Evolutionary conservation across 176 grass and related monocot genomes (phyloP).

Genomic region (Oryza officinalis): DNA sequence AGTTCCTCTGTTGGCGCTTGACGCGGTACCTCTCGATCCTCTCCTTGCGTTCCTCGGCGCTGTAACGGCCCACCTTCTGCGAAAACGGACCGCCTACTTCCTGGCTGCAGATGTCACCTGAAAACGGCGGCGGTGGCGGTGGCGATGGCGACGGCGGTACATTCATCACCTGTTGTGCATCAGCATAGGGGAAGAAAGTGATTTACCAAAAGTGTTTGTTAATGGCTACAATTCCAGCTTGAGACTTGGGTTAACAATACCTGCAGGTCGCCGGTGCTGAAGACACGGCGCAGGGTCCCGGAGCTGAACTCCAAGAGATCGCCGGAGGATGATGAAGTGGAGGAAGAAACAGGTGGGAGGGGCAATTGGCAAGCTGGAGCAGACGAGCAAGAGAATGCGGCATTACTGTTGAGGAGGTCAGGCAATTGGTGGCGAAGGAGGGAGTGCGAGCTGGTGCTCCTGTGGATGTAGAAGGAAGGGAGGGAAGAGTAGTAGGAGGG

Average conservation of each 20-base stretch:
- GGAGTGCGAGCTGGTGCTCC: slow-evolving; percentile 38
- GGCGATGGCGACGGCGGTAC: not conserved
- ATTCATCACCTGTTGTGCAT: slow-evolving; percentile 55
- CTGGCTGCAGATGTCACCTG: slow-evolving; percentile 39
- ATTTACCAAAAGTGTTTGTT: not conserved
- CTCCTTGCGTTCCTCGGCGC: slow-evolving; percentile 75
- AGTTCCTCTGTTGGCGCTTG: slow-evolving; percentile 90
- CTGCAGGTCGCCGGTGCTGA: slow-evolving; percentile 71
- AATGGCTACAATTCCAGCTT: not conserved
- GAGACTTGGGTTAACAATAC: slow-evolving; percentile 37
- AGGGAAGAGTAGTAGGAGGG: slow-evolving; percentile 51
- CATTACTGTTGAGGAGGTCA: slow-evolving; percentile 22
- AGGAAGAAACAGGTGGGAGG: slow-evolving; percentile 40
- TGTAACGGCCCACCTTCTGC: slow-evolving; percentile 69
- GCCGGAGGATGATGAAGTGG: slow-evolving; percentile 41
- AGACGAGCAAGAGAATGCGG: slow-evolving; percentile 34
- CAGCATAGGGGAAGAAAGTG: not conserved
- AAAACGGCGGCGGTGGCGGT: not conserved
- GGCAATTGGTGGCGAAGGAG: slow-evolving; percentile 26
- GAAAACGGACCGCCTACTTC: slow-evolving; percentile 28
- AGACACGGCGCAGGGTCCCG: slow-evolving; percentile 55
- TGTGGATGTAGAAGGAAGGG: slow-evolving; percentile 36
- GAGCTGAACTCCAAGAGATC: slow-evolving; percentile 57
- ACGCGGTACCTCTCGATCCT: slow-evolving; percentile 73
- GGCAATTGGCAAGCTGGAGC: slow-evolving; percentile 41